Evolutionary conservation across 1,139 yeast genomes (phyloP).

Genomic region (Taphrina flavorubra): DNA sequence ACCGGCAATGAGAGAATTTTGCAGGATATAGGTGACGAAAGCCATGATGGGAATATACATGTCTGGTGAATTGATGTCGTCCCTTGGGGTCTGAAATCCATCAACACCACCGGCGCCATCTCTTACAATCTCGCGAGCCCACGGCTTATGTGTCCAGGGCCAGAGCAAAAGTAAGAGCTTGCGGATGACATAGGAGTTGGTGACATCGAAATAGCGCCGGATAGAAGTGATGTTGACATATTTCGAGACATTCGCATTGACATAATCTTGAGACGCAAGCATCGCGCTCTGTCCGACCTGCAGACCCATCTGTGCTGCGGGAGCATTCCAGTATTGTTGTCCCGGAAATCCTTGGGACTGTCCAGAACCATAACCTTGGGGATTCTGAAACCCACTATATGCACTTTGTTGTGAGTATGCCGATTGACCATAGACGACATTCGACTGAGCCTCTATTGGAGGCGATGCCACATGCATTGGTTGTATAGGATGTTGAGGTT

Average conservation of each 20-base stretch:
- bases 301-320: conserved; percentile 82
- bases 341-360: conserved; percentile 34
- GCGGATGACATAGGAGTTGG: conserved; percentile 79
- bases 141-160: conserved; percentile 84
- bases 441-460: conserved; percentile 43
- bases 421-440: conserved; percentile 40
- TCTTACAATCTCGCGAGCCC: conserved; percentile 55
- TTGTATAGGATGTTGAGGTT: conserved; percentile 58
- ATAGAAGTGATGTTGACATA: conserved; percentile 57
- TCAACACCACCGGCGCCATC: conserved; percentile 53
- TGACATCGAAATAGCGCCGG: conserved; percentile 87
- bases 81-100: conserved; percentile 71
- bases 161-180: conserved; percentile 76
- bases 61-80: conserved; percentile 94
- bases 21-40: conserved; percentile 80
- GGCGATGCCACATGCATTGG: conserved; percentile 53
- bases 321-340: conserved; percentile 67
- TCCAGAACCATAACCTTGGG: conserved; percentile 7
- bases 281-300: conserved; percentile 89
- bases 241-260: conserved; percentile 66
- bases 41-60: conserved; percentile 96
- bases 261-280: conserved; percentile 68
- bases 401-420: conserved; percentile 42
- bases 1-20: conserved; percentile 87
- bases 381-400: conserved; percentile 42